Base-by-base conservation (phyloP, 257 asterid species). In the Coffea eugenioides region DNA sequence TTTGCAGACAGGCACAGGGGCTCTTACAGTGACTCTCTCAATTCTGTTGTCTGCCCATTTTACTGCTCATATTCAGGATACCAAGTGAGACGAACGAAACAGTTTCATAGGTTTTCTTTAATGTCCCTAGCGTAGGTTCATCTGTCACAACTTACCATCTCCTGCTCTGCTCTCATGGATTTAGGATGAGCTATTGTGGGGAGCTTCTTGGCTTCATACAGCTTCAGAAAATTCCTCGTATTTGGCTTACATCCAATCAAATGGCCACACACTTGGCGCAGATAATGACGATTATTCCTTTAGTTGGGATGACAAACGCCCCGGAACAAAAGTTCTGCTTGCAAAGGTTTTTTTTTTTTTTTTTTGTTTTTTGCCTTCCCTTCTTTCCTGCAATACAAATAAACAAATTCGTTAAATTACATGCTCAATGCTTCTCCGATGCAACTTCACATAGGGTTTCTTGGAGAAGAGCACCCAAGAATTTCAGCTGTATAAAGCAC, bases 141-240 rank as follows among this genome's bases (percentile, higher is more conserved):
- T 5, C 52, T 39, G 27, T 36, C 15, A 18, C 52, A n/a, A 39
- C 43, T 39, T 4, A 39, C 43, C 43, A 39, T 39, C 43, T 27
- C 23, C 36, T 73, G 67, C n/a, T n/a, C n/a, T n/a, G n/a, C 0
- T 31, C 11, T 11, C 20, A 56, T 27, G 78, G 8, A 43, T 68
- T 65, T 82, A 94, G 98, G 98, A 94, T 70, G 98, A 94, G 87
- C 90, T 94, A 36, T 49, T 92, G 76, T 94, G 98, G 98, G 97
- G 92, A 77, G 98, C 98, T 34, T 90, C 98, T 12, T 94, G 98
- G 98, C 90, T 94, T 70, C 94, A 92, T 14, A 81, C 83, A 85
- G 98, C 98, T 64, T 86, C 98, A 4, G 61, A 79, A 56, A 64
- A 92, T 65, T 23, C 80, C 51, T 83, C 92, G 0, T 94, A 91